A percentile compares a stretch with the other conserved stretches of the same genome.
Conservation (phyloP, 192 early-diverging fungal species). For the Backusella tarrabulga region DNA sequence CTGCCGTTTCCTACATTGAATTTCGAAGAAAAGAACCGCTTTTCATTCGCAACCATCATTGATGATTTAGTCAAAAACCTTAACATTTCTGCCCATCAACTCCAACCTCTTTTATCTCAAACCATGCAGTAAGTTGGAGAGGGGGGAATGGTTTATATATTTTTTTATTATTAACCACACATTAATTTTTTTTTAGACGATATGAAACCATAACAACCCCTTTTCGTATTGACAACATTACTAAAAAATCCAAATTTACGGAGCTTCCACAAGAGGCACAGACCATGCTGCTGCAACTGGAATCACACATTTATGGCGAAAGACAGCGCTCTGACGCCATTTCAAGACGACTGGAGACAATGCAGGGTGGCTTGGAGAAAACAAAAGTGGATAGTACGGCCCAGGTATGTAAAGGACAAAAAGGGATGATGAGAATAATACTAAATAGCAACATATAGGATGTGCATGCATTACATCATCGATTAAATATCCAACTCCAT, state of each 20-base stretch:
- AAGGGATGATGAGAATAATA: too few species aligned
- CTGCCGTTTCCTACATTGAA: neutral
- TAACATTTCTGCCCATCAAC: neutral
- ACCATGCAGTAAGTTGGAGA: neutral
- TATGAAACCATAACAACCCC: slow-evolving; percentile 7
- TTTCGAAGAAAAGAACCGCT: neutral
- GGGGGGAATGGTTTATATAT: too few species aligned
- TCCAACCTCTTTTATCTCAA: neutral
- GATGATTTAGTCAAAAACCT: neutral
- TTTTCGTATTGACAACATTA: slow-evolving; percentile 31
- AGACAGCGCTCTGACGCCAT: slow-evolving; percentile 26
- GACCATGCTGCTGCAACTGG: slow-evolving; percentile 20
- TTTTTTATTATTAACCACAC: neutral
- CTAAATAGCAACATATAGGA: too few species aligned
- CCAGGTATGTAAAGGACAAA: too few species aligned
- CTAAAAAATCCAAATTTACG: slow-evolving; percentile 9
- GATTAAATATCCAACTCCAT: too few species aligned
- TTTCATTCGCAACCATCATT: neutral
- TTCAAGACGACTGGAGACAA: neutral
- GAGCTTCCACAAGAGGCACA: slow-evolving; percentile 28
- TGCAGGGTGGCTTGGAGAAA: neutral
- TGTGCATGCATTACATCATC: neutral
- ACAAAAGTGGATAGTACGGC: too few species aligned
- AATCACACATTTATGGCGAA: slow-evolving; percentile 20
- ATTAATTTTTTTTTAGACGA: neutral